Conservation (phyloP, 148 eudicot genomes). For the Chenopodium formosanum region DNA sequence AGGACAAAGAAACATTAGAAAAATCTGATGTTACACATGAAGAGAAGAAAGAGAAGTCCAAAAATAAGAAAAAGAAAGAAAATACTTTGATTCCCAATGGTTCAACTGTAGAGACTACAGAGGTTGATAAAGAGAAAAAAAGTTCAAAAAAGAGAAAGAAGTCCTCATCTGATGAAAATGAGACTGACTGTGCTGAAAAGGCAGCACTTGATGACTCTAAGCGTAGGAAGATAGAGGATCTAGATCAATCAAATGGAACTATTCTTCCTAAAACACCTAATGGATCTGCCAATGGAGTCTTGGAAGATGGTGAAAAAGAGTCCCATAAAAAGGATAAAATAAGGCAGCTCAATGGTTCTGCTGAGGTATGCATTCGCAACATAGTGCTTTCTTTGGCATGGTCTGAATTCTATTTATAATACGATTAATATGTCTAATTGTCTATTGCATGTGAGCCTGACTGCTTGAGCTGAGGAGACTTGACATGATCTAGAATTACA, state of each 20-base stretch:
- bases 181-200: slow-evolving; percentile 24
- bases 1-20: slow-evolving; percentile 17
- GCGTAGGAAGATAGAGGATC: slow-evolving; percentile 48
- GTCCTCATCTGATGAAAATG: slow-evolving; percentile 41
- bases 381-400: neutral
- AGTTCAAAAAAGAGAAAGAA: slow-evolving; percentile 72
- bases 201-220: slow-evolving; percentile 42
- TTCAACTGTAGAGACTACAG: slow-evolving; percentile 7
- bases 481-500: neutral
- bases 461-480: neutral
- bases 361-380: slow-evolving; percentile 53
- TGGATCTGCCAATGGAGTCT: slow-evolving; percentile 34
- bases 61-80: slow-evolving; percentile 31
- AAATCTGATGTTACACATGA: slow-evolving; percentile 21
- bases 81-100: slow-evolving; percentile 11
- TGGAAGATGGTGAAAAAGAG: slow-evolving; percentile 30
- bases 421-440: neutral
- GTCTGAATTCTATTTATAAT: neutral
- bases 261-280: slow-evolving; percentile 24
- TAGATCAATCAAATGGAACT: slow-evolving; percentile 34
- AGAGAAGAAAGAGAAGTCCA: slow-evolving; percentile 27
- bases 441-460: neutral
- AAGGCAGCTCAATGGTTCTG: slow-evolving; percentile 47
- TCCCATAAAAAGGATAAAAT: slow-evolving; percentile 32
- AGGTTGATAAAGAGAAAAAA: slow-evolving; percentile 38